Evolutionary conservation across 352 stramenopile genomes (phyloP).

Genomic region (Pythium angustatum): DNA sequence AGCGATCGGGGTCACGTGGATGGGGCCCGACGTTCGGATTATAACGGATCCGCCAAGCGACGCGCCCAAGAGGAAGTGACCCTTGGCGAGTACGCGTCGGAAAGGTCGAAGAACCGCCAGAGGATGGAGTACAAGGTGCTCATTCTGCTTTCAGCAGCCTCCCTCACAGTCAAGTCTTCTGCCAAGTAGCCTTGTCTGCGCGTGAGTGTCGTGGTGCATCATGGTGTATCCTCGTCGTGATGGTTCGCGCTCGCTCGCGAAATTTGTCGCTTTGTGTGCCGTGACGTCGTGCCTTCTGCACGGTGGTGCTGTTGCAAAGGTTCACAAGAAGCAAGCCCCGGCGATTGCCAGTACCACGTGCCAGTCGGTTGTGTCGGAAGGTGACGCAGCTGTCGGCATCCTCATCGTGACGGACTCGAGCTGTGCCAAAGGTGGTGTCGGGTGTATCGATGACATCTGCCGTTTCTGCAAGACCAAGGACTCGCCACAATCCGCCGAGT

Average conservation of each 20-base stretch:
- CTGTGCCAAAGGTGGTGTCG: constrained; percentile 36
- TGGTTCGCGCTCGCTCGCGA: constrained; percentile 20
- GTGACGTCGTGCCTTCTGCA: constrained; percentile 17
- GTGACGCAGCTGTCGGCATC: constrained; percentile 38
- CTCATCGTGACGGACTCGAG: constrained; percentile 33
- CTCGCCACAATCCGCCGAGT: background rate
- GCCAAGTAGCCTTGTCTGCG: constrained; percentile 3
- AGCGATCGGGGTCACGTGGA: too few species aligned
- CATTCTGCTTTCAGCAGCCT: constrained; percentile 25
- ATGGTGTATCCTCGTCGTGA: constrained; percentile 28
- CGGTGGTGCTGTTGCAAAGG: background rate
- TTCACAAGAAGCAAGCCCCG: constrained; percentile 2
- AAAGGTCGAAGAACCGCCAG: background rate
- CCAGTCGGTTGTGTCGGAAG: constrained; percentile 8
- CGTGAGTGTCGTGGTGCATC: background rate
- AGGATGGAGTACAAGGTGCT: background rate
- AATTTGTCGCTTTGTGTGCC: constrained; percentile 21
- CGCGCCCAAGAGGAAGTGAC: constrained; percentile 1
- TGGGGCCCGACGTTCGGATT: background rate
- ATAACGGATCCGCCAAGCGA: background rate
- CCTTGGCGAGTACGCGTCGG: background rate
- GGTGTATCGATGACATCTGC: constrained; percentile 41
- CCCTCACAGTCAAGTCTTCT: constrained; percentile 11
- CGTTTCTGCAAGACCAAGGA: constrained; percentile 37
- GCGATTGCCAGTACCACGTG: background rate